phyloP scores from a whole-genome alignment of 2,329 filamentous ascomycete genomes.

The Shiraia bambusicola region DNA sequence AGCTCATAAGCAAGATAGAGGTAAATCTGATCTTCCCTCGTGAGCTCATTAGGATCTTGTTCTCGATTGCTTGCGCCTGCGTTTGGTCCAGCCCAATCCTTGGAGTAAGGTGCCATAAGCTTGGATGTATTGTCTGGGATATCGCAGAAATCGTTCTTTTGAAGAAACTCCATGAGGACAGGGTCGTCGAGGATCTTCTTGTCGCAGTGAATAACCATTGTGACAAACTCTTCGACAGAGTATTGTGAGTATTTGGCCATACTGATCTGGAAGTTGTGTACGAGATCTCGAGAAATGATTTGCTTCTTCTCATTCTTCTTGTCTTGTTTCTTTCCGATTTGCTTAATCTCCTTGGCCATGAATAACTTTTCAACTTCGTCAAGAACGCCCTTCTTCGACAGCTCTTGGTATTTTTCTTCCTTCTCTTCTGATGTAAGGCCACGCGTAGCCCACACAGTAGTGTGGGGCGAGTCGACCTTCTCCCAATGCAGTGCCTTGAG shows the following conservation, averaged over 20 bases:
- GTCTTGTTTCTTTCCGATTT: slow-evolving; percentile 68
- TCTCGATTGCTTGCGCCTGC: slow-evolving; percentile 77
- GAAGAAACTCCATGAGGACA: slow-evolving; percentile 95
- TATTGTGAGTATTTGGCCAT: slow-evolving; percentile 89
- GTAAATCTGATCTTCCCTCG: slow-evolving; percentile 93
- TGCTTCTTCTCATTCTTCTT: slow-evolving; percentile 97
- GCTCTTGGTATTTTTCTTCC: slow-evolving; percentile 92
- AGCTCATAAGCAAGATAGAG: slow-evolving; percentile 90
- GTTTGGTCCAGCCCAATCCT: slow-evolving; percentile 91
- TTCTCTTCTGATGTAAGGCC: slow-evolving; percentile 82
- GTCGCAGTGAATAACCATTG: slow-evolving; percentile 96
- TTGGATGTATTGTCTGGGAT: slow-evolving; percentile 90
- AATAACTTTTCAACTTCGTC: slow-evolving; percentile 98
- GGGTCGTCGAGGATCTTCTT: slow-evolving; percentile 81
- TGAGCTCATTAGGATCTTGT: slow-evolving; percentile 83
- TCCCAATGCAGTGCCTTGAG: slow-evolving; percentile 99
- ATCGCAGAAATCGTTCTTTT: slow-evolving; percentile 88
- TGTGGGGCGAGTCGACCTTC: slow-evolving; percentile 89
- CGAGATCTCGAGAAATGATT: slow-evolving; percentile 83
- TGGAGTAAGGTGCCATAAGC: slow-evolving; percentile 90
- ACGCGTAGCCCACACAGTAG: slow-evolving; percentile 90
- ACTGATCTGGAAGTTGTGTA: slow-evolving; percentile 64
- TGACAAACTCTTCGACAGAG: slow-evolving; percentile 79
- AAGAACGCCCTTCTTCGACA: slow-evolving; percentile 90
- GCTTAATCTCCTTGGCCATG: slow-evolving; percentile 94